phyloP scores from a whole-genome alignment of 441 rosid species.

The Gossypium gossypioides region DNA sequence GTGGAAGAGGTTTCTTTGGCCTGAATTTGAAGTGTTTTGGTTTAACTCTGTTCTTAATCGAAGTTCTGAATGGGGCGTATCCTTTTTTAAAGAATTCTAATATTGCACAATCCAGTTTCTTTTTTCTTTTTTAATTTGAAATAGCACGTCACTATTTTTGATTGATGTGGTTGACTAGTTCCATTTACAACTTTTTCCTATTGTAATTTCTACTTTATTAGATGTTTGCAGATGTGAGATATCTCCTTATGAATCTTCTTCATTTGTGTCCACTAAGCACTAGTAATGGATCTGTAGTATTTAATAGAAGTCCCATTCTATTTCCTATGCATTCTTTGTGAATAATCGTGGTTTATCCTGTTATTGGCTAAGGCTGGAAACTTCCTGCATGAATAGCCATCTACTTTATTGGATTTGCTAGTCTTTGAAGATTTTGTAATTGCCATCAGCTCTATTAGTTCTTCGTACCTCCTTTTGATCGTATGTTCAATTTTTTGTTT shows the following conservation, averaged over 20 bases:
- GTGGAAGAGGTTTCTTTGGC: conserved; percentile 87
- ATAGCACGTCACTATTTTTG: not conserved
- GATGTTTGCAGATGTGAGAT: not conserved
- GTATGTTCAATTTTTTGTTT: not conserved
- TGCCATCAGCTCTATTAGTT: not conserved
- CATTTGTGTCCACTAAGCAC: not conserved
- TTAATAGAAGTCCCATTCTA: not conserved
- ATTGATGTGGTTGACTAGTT: conserved; percentile 6
- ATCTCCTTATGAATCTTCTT: not conserved
- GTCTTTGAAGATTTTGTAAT: not conserved
- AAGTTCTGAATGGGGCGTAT: conserved; percentile 99
- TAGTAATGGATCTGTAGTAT: not conserved
- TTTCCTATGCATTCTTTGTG: not conserved
- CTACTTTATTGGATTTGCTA: not conserved
- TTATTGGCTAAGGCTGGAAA: not conserved
- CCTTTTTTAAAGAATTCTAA: conserved; percentile 32
- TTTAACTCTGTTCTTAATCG: conserved; percentile 92
- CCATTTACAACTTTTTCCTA: not conserved
- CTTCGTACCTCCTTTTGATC: not conserved
- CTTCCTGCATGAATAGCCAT: not conserved
- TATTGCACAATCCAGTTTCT: not conserved
- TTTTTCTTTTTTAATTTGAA: not conserved
- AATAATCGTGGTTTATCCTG: not conserved
- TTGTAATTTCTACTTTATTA: not conserved
- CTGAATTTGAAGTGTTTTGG: conserved; percentile 95